Conservation (phyloP, 257 asterid species). For the Solanum chmielewskii region DNA sequence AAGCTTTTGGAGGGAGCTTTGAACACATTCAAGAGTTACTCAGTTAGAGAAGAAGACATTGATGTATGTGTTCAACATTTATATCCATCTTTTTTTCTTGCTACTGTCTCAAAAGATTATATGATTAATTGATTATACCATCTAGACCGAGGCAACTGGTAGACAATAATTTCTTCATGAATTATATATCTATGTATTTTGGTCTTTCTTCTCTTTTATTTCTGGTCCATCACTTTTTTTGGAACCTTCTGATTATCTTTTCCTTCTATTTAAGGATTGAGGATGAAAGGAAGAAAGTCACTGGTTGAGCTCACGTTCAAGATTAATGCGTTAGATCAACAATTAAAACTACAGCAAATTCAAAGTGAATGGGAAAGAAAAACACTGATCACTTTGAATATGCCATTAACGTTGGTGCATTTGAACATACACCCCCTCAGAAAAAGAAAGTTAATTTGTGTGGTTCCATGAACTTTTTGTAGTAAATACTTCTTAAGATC, state of each 20-base stretch:
- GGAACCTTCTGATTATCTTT: neutral
- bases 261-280: neutral
- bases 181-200: neutral
- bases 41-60: constrained; percentile 73
- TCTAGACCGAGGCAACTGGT: neutral
- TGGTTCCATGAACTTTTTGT: neutral
- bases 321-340: neutral
- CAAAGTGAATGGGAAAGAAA: neutral
- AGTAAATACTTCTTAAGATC: neutral
- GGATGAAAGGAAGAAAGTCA: neutral
- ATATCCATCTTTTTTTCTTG: constrained; percentile 26
- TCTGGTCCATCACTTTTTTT: neutral
- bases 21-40: constrained; percentile 73
- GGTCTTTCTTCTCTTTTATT: neutral
- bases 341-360: neutral
- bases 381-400: neutral
- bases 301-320: neutral
- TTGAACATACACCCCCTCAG: neutral
- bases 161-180: neutral
- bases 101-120: neutral
- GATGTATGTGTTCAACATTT: constrained; percentile 41
- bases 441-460: neutral
- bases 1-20: constrained; percentile 87
- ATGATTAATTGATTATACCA: neutral
- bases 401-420: neutral